Base-by-base conservation (phyloP, 352 stramenopile genomes). In the Globisporangium abappressorium region DNA sequence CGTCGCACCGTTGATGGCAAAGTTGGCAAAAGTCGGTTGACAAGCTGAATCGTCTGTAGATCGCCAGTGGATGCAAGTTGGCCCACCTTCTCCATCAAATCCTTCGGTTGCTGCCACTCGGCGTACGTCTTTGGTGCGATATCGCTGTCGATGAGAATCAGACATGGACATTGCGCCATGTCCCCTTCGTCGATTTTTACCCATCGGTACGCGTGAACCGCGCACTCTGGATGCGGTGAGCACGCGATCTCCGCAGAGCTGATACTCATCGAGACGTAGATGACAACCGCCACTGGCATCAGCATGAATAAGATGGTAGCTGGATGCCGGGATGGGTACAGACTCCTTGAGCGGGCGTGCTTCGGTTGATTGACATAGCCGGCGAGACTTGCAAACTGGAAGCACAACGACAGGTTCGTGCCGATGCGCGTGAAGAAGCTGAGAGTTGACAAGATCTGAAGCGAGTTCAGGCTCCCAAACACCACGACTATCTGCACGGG, bases 151-250 rank as follows among this genome's bases (percentile, higher is more conserved):
- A 80, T 69, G 14, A 84, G 57, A 18, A 74, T 61, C 1, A 66
- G 65, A 15, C 77, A 79, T 8, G 77, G 77, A 51, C 77, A 81
- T n/a, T 70, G 57, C 12, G 46, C 62, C 20, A n/a, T 57, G 2
- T 66, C 38, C 2, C 55, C 56, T 7, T 46, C 22, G 15, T 30
- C 34, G 41, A 20, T 11, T 2, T 38, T 46, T 2, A 51, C 49
- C 30, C 56, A 68, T 28, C 71, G 9, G 58, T 69, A 28, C 3
- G 41, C 47, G 53, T 56, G 15, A 66, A 66, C 58, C 24, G 38
- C 11, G 46, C 71, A 38, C 70, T 64, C n/a, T 56, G 74, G 58
- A 18, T 62, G 15, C 5, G 18, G 30, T 6, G 34, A 22, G 51
- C 57, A 70, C 7, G 33, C 57, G 2, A 11, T 3, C 7, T 53